Base-by-base conservation (phyloP, 306 rosid genomes). In the Lathyrus tuberosus region DNA sequence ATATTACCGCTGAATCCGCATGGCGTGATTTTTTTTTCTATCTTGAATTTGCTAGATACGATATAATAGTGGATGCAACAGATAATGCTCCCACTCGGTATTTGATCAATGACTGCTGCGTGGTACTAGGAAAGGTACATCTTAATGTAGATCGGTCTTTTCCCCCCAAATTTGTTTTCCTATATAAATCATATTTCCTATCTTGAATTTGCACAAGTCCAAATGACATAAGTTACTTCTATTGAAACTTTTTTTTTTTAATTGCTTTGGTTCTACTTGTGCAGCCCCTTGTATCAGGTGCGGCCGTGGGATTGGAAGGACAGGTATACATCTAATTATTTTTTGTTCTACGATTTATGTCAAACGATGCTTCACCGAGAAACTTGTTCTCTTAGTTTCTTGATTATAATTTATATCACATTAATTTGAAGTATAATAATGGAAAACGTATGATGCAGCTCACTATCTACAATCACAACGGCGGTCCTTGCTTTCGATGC, bases 281-380 rank as follows among this genome's bases (percentile, higher is more conserved):
- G 86, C 92, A 94, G 99, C 97, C 99, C 79, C 97, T 94, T 65
- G 99, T 94, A 54, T 94, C 97, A 56, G 99, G 99, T 79, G 99
- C 97, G 49, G 99, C 99, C 0, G 57, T 94, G 51, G 99, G 99
- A 81, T 70, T 94, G 83, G 99, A 94, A 86, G 99, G 99, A 74
- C 99, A 94, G 99, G 99, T 94, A 84, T 5, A 66, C 62, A 17
- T 44, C 54, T 54, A 26, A 20, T 28, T 66, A 57, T 12, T 17
- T 58, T 58, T 41, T 43, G 6, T 43, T 68, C 57, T 15, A 24
- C 41, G 51, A 7, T 67, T 71, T 37, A 30, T 52, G 37, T 54
- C 52, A 11, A 43, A 56, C 1, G 10, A 14, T 71, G 35, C 71
- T 78, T 52, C 31, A 38, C 33, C 22, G 24, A 22, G 59, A 49